Evolutionary conservation across 1,284 basidiomycete species (phyloP).

Genomic region (Papiliotrema fonsecae): DNA sequence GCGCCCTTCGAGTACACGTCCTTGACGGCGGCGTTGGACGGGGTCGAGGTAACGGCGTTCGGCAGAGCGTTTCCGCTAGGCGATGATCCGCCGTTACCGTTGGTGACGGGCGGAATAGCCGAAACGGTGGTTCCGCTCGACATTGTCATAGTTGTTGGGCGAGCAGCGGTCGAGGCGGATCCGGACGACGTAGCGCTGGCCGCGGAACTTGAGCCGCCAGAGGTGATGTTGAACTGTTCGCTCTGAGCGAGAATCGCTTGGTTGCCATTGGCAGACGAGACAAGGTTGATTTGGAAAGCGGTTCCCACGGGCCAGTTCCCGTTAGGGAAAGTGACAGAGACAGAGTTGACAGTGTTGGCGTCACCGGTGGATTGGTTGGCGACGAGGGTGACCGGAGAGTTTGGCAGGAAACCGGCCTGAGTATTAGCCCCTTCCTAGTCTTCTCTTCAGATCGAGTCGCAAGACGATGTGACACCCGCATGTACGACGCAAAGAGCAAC

Average conservation of each 20-base stretch:
- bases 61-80: slow-evolving; percentile 3
- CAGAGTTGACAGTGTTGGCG: slow-evolving; percentile 21
- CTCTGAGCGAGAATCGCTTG: slow-evolving; percentile 56
- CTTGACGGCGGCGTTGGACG: slow-evolving; percentile 7
- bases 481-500: background rate
- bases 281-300: slow-evolving; percentile 62
- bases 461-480: background rate
- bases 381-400: slow-evolving; percentile 37
- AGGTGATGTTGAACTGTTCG: slow-evolving; percentile 50
- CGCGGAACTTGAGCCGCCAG: slow-evolving; percentile 13
- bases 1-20: slow-evolving; percentile 8
- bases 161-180: slow-evolving; percentile 16
- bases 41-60: slow-evolving; percentile 13
- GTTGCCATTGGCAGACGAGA: slow-evolving; percentile 51
- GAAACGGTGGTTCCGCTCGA: slow-evolving; percentile 5
- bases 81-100: background rate
- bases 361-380: slow-evolving; percentile 34
- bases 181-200: slow-evolving; percentile 3
- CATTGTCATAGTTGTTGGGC: slow-evolving; percentile 23
- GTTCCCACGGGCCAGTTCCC: slow-evolving; percentile 41
- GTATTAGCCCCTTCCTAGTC: too few relatives aligned
- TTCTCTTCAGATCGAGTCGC: too few relatives aligned
- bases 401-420: slow-evolving; percentile 31
- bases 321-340: slow-evolving; percentile 23
- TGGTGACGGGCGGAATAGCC: slow-evolving; percentile 4